Percentiles rank a stretch among this genome's conserved stretches.
These are phyloP conservation scores for Penicilliopsis zonata DNA, from an alignment of 495 filamentous ascomycete genomes.

Conservation along the genomic window DNA sequence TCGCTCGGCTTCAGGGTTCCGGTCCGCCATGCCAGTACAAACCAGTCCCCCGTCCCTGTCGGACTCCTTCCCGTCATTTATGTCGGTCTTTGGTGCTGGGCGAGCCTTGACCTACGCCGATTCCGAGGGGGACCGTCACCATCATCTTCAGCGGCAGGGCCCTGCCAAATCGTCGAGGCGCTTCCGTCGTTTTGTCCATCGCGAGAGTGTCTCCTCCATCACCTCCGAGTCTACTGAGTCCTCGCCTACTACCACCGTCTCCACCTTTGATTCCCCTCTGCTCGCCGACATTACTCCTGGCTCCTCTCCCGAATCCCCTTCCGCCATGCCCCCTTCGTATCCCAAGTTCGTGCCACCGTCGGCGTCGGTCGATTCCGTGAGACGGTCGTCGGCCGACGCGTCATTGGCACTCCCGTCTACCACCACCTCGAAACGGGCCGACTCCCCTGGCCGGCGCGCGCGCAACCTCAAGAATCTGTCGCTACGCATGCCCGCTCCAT, in stretches of 20 bases:
- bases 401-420: slow-evolving; percentile 29
- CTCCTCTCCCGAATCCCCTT: slow-evolving; percentile 82
- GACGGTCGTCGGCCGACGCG: slow-evolving; percentile 20
- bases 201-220: slow-evolving; percentile 51
- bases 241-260: slow-evolving; percentile 91
- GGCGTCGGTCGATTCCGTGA: slow-evolving; percentile 13
- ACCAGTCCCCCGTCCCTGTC: slow-evolving; percentile 31
- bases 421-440: slow-evolving; percentile 24
- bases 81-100: slow-evolving; percentile 59
- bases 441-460: slow-evolving; percentile 57
- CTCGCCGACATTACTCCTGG: slow-evolving; percentile 84
- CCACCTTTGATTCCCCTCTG: slow-evolving; percentile 78
- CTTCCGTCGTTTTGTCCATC: slow-evolving; percentile 23
- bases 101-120: too few species aligned
- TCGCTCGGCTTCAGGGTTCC: slow-evolving; percentile 10
- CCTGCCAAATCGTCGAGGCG: slow-evolving; percentile 20
- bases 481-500: slow-evolving; percentile 59
- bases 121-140: too few species aligned
- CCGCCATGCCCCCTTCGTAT: slow-evolving; percentile 38
- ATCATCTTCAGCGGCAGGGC: slow-evolving; percentile 19
- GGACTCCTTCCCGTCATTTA: slow-evolving; percentile 61
- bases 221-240: slow-evolving; percentile 81
- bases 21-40: slow-evolving; percentile 33
- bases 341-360: slow-evolving; percentile 22
- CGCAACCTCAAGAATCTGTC: slow-evolving; percentile 93